Evolutionary conservation across 2,329 filamentous ascomycete species (phyloP), one percentile per base, ranked within the genome.

Genomic region (Ciborinia camelliae): DNA sequence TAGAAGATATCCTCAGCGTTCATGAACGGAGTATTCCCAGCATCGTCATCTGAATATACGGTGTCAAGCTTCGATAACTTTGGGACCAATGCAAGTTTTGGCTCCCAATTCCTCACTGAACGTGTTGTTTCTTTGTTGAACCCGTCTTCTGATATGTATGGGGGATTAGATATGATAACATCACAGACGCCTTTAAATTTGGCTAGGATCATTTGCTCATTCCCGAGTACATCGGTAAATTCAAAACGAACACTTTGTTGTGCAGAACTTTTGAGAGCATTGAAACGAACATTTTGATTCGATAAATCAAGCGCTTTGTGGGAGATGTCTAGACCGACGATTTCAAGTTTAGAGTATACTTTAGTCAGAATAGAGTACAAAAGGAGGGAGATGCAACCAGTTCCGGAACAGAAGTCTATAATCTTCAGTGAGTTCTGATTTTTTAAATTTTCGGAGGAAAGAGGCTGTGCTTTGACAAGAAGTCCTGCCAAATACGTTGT

Each of bases 351-450:
- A 1, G 75, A 70, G 59, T 80, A 76, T 26, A 76, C 71, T 4
- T 18, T 12, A 26, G 71, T 74, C 65, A 92, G 82, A 12, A 88
- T 81, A 43, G 87, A 80, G 67, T 90, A 85, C 8, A 97, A 81
- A 3, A 91, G 83, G 10, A 98, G 82, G 0, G 92, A 84, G 68
- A 98, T 96, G 77, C 94, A 97, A 5, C 95, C 95, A 6, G 90
- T 91, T 12, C 95, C 95, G 0, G 92, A 93, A 76, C 95, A 98
- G 37, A 97, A 81, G 76, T 99, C 95, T 10, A 97, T 76, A 48
- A 98, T 80, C 15, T 81, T 83, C 15, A 96, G 71, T 39, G 43
- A 3, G 18, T 65, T 45, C 26, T n/a, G n/a, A 35, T 20, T 35
- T n/a, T 35, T n/a, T 12, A 5, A 18, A n/a, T 14, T 18, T 48